A percentile compares a stretch with the other conserved stretches of the same genome.
These are phyloP conservation scores for Durotheca rogersii DNA, from an alignment of 495 filamentous ascomycete genomes.

Conservation along the genomic window DNA sequence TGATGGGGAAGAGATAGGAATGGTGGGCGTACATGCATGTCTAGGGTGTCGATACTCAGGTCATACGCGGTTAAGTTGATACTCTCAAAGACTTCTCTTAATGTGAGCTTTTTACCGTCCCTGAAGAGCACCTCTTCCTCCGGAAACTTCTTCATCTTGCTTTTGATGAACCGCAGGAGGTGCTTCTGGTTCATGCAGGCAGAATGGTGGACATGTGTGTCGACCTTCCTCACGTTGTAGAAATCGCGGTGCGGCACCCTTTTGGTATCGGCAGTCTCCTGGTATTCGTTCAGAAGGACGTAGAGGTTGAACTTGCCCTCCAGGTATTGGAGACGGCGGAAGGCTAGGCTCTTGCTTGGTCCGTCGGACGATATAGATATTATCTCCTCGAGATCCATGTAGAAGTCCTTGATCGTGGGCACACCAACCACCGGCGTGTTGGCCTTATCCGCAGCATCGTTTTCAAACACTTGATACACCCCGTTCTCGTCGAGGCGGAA, in stretches of 20 bases:
- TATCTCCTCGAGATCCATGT: conserved; percentile 88
- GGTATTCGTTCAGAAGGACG: conserved; percentile 87
- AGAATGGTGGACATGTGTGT: conserved; percentile 98
- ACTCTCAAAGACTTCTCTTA: conserved; percentile 93
- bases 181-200: conserved; percentile 99
- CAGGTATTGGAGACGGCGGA: conserved; percentile 87
- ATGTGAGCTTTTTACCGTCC: conserved; percentile 88
- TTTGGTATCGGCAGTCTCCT: conserved; percentile 97
- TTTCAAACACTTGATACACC: conserved; percentile 89
- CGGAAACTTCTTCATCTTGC: conserved; percentile 96
- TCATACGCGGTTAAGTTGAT: conserved; percentile 97
- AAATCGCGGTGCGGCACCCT: conserved; percentile 96
- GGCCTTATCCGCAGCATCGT: conserved; percentile 57
- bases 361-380: conserved; percentile 86
- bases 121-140: conserved; percentile 91
- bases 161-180: conserved; percentile 96
- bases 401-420: conserved; percentile 88
- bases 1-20: not conserved
- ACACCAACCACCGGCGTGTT: conserved; percentile 72
- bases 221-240: conserved; percentile 97
- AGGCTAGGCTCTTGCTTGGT: conserved; percentile 95
- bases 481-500: conserved; percentile 79
- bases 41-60: conserved; percentile 94
- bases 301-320: conserved; percentile 97
- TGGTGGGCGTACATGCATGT: conserved; percentile 79